phyloP scores from a whole-genome alignment of 495 filamentous ascomycete genomes.

The Xylaria bambusicola region DNA sequence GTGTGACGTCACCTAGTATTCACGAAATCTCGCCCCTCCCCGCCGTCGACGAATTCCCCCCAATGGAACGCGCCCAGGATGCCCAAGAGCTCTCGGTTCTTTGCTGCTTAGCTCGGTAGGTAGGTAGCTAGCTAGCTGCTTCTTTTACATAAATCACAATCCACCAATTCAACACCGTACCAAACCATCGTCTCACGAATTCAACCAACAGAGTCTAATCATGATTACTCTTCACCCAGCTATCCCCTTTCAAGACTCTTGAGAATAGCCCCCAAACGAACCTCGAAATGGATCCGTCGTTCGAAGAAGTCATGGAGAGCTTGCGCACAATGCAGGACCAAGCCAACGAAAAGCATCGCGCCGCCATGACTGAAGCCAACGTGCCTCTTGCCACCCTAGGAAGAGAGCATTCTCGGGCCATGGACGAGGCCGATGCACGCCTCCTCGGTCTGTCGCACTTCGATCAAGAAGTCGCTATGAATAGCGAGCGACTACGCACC shows the following conservation, averaged over 20 bases:
- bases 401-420: constrained; percentile 11
- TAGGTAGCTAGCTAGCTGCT: no score
- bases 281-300: constrained; percentile 11
- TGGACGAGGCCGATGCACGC: background rate
- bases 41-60: no score
- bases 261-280: background rate
- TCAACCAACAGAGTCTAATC: no score
- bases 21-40: no score
- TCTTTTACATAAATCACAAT: background rate
- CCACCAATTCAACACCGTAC: background rate
- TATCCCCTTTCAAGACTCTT: background rate
- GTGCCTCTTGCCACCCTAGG: constrained; percentile 17
- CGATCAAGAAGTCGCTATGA: background rate
- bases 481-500: constrained; percentile 9
- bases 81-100: no score
- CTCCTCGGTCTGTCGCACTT: background rate
- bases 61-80: no score
- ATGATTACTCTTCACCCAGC: background rate
- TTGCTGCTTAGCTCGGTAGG: no score
- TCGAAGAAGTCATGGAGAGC: constrained; percentile 16
- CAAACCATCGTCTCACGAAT: background rate
- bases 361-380: constrained; percentile 18
- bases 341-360: constrained; percentile 18
- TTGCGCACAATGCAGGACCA: constrained; percentile 9
- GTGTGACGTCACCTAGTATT: no score